phyloP scores from a whole-genome alignment of 129 eudicot genomes.

The Rutidosis leptorrhynchoides region DNA sequence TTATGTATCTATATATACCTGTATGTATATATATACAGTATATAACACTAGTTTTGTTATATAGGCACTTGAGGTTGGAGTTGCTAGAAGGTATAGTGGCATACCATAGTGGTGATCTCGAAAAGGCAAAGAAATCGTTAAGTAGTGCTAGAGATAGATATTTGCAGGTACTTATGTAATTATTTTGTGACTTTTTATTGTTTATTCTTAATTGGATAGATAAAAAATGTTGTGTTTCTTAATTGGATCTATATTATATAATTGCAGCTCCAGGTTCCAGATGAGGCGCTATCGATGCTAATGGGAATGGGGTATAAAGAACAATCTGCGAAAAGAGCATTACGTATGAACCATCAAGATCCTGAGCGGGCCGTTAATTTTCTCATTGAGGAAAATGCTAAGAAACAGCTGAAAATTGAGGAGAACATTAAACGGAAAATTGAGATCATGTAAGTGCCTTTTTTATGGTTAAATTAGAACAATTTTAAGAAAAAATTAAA shows the following conservation, averaged over 20 bases:
- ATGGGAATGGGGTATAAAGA: slow-evolving; percentile 89
- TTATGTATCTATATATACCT: neutral
- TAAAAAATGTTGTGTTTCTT: neutral
- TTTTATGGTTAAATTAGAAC: slow-evolving; percentile 8
- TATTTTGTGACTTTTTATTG: neutral
- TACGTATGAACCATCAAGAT: slow-evolving; percentile 70
- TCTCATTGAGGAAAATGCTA: slow-evolving; percentile 69
- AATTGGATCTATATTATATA: slow-evolving; percentile 2
- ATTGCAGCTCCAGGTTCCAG: slow-evolving; percentile 83
- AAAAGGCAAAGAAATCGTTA: slow-evolving; percentile 57
- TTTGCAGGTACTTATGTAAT: slow-evolving; percentile 44
- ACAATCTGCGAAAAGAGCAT: slow-evolving; percentile 71
- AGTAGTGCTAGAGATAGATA: slow-evolving; percentile 58
- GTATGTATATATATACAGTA: neutral
- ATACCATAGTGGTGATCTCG: slow-evolving; percentile 66
- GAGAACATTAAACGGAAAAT: slow-evolving; percentile 50
- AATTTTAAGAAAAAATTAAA: neutral
- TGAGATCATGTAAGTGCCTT: slow-evolving; percentile 56
- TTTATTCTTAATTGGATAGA: neutral
- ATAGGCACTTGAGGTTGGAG: slow-evolving; percentile 79
- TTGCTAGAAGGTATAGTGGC: slow-evolving; percentile 90
- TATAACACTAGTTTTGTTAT: slow-evolving; percentile 23
- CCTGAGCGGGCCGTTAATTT: slow-evolving; percentile 70
- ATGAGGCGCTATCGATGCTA: slow-evolving; percentile 66
- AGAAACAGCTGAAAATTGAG: slow-evolving; percentile 43